Evolutionary conservation across 2,329 filamentous ascomycete species (phyloP), one percentile per base, ranked within the genome.

Genomic region (Scytalidium sp.): DNA sequence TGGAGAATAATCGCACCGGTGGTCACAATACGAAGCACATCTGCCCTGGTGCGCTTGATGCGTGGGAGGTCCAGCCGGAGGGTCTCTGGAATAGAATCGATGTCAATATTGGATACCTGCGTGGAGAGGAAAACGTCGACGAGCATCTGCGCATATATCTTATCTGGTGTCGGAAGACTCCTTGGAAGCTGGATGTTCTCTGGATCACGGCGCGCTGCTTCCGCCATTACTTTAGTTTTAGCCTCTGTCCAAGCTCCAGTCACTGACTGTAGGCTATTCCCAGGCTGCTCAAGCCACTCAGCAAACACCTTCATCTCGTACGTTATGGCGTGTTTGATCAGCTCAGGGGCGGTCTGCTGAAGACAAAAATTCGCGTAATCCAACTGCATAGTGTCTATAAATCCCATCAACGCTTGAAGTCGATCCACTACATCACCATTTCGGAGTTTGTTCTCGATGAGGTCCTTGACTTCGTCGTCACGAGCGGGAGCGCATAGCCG

Each of bases 291-390:
- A 79, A 22, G 90, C 62, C 41, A 87, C 82, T 85, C 76, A 1
- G 79, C 74, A 59, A 94, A 94, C 36, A 78, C 75, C 56, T 84
- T 84, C n/a, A 83, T 78, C 62, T 94, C 89, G 64, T 93, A 93
- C 15, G 83, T 77, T 1, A 83, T 72, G 2, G 87, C 83, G 55
- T 88, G 84, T 55, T 85, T 80, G 47, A 90, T 81, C 46, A 94
- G 76, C 5, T 81, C 81, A 0, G 87, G 87, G 2, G 86, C 86
- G 0, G 84, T 84, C 22, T 86, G 79, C 65, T 84, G 83, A 45
- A 94, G 73, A 59, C 92, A 76, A 62, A 90, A 93, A 64, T 94
- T 94, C 52, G 88, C 85, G 61, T 92, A 91, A 60, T 94, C 89
- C 51, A 90, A 83, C 20, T 88, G 81, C 71, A 93, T 85, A 29